phyloP scores from a whole-genome alignment of 2,329 filamentous ascomycete species.

The Calonectria pauciramosa region DNA sequence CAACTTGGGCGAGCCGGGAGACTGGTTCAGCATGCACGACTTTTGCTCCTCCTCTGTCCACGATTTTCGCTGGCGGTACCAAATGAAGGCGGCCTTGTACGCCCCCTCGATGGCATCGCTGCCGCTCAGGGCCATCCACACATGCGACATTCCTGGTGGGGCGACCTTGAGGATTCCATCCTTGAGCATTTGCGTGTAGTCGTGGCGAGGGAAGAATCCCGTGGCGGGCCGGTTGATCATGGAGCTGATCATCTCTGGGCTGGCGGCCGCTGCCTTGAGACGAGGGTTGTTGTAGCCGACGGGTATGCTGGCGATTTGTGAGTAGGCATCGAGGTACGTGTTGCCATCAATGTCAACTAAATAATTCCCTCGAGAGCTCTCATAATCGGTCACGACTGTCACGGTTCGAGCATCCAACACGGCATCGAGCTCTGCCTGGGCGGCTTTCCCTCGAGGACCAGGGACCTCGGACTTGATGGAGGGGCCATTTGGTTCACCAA shows the following conservation, averaged over 20 bases:
- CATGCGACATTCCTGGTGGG: constrained; percentile 84
- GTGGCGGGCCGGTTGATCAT: constrained; percentile 81
- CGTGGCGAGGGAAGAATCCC: constrained; percentile 88
- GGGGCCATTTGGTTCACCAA: constrained; percentile 12
- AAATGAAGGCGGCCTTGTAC: constrained; percentile 97
- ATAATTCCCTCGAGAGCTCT: constrained; percentile 22
- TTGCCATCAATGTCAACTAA: constrained; percentile 27
- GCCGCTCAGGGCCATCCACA: constrained; percentile 89
- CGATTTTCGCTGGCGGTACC: constrained; percentile 78
- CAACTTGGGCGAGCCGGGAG: constrained; percentile 78
- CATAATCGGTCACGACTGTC: constrained; percentile 18
- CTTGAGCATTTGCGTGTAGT: constrained; percentile 81
- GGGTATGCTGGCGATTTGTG: constrained; percentile 92
- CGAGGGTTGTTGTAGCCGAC: constrained; percentile 91
- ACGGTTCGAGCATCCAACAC: constrained; percentile 16
- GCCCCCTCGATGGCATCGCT: constrained; percentile 94
- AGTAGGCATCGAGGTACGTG: constrained; percentile 63
- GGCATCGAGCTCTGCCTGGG: neutral
- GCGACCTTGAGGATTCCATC: constrained; percentile 85
- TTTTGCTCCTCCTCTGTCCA: constrained; percentile 17
- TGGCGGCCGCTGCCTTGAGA: constrained; percentile 76
- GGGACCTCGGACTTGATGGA: constrained; percentile 19
- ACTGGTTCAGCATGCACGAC: constrained; percentile 23
- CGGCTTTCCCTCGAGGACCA: constrained; percentile 6
- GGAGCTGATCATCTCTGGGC: constrained; percentile 74